Evolutionary conservation across 2,329 filamentous ascomycete species (phyloP).

Genomic region (Juglanconis oblonga): DNA sequence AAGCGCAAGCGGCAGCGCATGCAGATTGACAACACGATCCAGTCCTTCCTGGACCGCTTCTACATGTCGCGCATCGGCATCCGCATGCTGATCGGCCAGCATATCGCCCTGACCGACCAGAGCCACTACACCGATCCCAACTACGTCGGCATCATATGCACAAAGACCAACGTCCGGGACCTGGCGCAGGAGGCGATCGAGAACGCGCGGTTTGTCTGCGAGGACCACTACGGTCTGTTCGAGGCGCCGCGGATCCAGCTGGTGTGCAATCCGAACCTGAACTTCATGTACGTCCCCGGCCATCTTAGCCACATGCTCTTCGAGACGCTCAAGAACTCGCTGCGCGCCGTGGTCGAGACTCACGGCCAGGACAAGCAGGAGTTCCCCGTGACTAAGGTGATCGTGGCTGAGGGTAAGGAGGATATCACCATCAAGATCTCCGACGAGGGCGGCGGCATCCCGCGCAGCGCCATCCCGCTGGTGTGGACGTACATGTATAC

Average conservation of each 20-base stretch:
- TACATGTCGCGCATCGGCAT: constrained; percentile 99
- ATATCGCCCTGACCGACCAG: constrained; percentile 95
- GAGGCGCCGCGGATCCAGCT: constrained; percentile 96
- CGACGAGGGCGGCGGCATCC: constrained; percentile 95
- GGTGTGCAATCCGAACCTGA: constrained; percentile 87
- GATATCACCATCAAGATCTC: constrained; percentile 99
- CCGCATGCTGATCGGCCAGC: constrained; percentile 97
- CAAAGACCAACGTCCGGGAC: constrained; percentile 93
- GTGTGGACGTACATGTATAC: constrained; percentile 99
- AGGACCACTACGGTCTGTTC: constrained; percentile 97
- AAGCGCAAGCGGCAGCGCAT: constrained; percentile 94
- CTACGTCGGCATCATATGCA: constrained; percentile 98
- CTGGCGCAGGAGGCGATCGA: constrained; percentile 96
- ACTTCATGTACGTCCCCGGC: constrained; percentile 99
- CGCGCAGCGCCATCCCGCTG: constrained; percentile 85
- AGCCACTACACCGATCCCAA: constrained; percentile 83
- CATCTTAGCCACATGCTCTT: constrained; percentile 99
- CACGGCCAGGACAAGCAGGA: constrained; percentile 94
- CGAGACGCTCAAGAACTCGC: constrained; percentile 96
- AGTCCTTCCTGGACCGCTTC: constrained; percentile 96
- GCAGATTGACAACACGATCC: constrained; percentile 97
- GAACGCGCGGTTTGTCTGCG: constrained; percentile 97
- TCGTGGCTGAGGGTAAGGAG: constrained; percentile 95
- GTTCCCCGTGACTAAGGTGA: constrained; percentile 95
- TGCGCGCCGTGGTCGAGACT: constrained; percentile 92